Evolutionary conservation across 1,139 yeast species (phyloP).

Genomic region (Magnusiomyces paraingens): DNA sequence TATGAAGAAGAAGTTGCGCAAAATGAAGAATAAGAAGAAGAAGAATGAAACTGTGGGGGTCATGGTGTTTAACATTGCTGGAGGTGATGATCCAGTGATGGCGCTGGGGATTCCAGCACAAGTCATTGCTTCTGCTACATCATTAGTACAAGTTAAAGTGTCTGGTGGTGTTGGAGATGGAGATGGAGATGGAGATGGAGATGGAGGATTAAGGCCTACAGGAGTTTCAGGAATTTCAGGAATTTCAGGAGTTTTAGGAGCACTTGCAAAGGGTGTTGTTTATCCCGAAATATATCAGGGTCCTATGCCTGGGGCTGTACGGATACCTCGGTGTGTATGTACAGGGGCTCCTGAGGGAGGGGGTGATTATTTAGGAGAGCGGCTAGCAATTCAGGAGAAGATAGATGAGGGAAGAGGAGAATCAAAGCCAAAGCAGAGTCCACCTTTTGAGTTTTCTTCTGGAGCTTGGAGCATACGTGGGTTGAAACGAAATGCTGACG

Average conservation of each 20-base stretch:
- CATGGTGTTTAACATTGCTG: neutral
- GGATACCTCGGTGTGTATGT: conserved; percentile 1
- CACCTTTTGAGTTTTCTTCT: too few species aligned
- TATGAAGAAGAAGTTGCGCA: neutral
- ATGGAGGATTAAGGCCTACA: neutral
- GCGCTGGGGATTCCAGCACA: neutral
- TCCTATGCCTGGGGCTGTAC: conserved; percentile 4
- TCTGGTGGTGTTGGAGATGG: neutral
- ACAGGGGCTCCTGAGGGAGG: neutral
- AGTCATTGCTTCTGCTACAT: neutral
- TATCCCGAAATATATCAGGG: conserved; percentile 1
- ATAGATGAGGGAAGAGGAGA: too few species aligned
- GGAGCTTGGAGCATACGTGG: too few species aligned
- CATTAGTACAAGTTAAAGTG: too few species aligned
- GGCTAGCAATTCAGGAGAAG: too few species aligned
- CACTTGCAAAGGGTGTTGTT: neutral
- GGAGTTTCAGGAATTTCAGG: too few species aligned
- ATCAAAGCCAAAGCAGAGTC: too few species aligned
- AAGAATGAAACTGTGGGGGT: neutral
- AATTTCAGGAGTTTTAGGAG: too few species aligned
- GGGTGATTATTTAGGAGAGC: too few species aligned
- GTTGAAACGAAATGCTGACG: too few species aligned
- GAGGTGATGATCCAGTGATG: neutral
- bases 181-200: neutral
- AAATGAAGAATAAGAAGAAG: neutral